These are phyloP conservation scores for Hanseniaspora singularis DNA, from an alignment of 805 yeast species.

Conservation along the genomic window DNA sequence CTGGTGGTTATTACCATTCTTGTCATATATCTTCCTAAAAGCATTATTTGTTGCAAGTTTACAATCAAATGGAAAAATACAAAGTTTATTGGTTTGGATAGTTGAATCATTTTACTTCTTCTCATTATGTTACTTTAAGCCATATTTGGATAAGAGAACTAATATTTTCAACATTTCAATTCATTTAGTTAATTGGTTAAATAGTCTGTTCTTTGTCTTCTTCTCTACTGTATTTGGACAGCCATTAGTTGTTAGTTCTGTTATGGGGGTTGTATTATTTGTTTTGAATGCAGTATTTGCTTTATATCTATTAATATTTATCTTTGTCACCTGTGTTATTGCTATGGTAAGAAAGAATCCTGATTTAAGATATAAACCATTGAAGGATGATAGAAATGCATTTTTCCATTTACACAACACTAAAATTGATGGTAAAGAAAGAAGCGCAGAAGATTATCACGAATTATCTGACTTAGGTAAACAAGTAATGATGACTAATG, in stretches of 20 bases:
- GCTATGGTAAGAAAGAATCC: constrained; percentile 85
- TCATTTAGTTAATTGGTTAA: constrained; percentile 64
- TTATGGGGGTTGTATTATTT: constrained; percentile 83
- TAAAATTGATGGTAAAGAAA: constrained; percentile 22
- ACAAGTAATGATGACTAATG: constrained; percentile 30
- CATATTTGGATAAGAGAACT: constrained; percentile 89
- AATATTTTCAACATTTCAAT: constrained; percentile 86
- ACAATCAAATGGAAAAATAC: constrained; percentile 70
- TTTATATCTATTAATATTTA: constrained; percentile 65
- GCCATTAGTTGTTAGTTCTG: constrained; percentile 79
- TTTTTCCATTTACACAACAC: constrained; percentile 62
- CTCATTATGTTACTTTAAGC: constrained; percentile 57
- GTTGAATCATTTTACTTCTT: constrained; percentile 63
- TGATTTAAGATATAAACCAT: constrained; percentile 88
- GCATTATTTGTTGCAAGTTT: constrained; percentile 78
- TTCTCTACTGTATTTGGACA: constrained; percentile 74
- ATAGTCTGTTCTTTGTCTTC: constrained; percentile 77
- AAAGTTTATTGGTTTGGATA: constrained; percentile 63
- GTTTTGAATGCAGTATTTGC: constrained; percentile 84
- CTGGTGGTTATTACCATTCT: constrained; percentile 61
- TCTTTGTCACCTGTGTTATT: constrained; percentile 74
- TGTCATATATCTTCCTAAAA: constrained; percentile 57
- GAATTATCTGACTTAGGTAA: constrained; percentile 29
- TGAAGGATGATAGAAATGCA: constrained; percentile 93
- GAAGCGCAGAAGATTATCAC: constrained; percentile 21